Conservation (phyloP, 1,284 basidiomycete species). For the Ustilago hordei region DNA sequence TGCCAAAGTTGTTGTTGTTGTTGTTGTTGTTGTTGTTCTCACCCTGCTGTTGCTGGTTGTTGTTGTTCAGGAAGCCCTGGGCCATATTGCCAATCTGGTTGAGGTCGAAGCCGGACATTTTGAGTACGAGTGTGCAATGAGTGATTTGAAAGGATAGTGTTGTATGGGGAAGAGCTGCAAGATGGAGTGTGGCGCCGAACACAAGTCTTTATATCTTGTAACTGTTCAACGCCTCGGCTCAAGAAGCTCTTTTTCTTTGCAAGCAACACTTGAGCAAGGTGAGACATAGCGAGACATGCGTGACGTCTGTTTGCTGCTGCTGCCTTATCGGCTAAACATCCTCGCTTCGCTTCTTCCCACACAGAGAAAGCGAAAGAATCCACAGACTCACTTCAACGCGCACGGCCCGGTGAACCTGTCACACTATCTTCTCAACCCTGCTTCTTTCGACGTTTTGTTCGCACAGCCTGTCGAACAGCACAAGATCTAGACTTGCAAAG, state of each 20-base stretch:
- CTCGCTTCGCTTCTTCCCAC: conserved; percentile 6
- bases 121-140: neutral
- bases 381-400: conserved; percentile 1
- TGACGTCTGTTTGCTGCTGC: conserved; percentile 20
- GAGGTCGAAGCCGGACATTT: conserved; percentile 46
- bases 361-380: neutral
- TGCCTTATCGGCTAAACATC: conserved; percentile 11
- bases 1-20: conserved; percentile 12
- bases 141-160: neutral
- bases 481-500: conserved; percentile 6
- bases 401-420: conserved; percentile 14
- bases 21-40: conserved; percentile 23
- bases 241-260: conserved; percentile 14
- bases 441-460: neutral
- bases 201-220: neutral
- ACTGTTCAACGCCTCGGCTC: neutral
- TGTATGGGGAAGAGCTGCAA: neutral
- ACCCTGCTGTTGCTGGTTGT: conserved; percentile 15
- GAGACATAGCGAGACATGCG: conserved; percentile 15
- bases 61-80: conserved; percentile 48
- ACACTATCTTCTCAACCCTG: neutral
- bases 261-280: conserved; percentile 25
- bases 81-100: conserved; percentile 48
- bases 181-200: neutral
- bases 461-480: conserved; percentile 1